Evolutionary conservation across 257 asterid species (phyloP).

Genomic region (Plantago elongata): DNA sequence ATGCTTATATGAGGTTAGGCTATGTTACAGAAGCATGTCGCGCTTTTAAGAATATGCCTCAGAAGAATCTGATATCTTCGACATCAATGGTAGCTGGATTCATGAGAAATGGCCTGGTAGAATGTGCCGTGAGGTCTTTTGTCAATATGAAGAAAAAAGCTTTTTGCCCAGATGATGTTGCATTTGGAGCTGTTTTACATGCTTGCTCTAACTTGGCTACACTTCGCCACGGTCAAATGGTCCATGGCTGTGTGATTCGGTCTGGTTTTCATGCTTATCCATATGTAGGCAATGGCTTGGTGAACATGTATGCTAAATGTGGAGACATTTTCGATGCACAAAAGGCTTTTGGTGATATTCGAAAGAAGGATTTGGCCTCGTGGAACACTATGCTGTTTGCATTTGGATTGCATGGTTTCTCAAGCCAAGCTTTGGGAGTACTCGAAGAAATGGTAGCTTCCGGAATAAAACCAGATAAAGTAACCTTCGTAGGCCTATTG

Average conservation of each 20-base stretch:
- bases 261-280: conserved; percentile 42
- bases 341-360: conserved; percentile 36
- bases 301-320: conserved; percentile 66
- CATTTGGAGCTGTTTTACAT: conserved; percentile 63
- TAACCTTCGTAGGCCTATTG: conserved; percentile 67
- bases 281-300: conserved; percentile 46
- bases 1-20: conserved; percentile 70
- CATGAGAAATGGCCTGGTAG: conserved; percentile 52
- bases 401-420: conserved; percentile 49
- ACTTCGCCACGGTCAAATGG: conserved; percentile 36
- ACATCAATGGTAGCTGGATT: conserved; percentile 61
- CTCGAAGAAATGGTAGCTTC: conserved; percentile 43
- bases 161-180: conserved; percentile 49
- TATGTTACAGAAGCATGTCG: conserved; percentile 35
- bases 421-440: conserved; percentile 37
- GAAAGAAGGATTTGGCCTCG: conserved; percentile 43
- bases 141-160: conserved; percentile 30
- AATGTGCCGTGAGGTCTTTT: conserved; percentile 40
- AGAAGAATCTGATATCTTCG: conserved; percentile 58
- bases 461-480: conserved; percentile 58
- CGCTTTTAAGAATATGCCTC: conserved; percentile 35
- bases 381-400: conserved; percentile 73
- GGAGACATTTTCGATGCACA: conserved; percentile 45
- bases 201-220: conserved; percentile 57
- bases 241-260: conserved; percentile 42